These are phyloP conservation scores for Globisporangium camurandrum DNA, from an alignment of 352 stramenopile genomes.

Conservation along the genomic window DNA sequence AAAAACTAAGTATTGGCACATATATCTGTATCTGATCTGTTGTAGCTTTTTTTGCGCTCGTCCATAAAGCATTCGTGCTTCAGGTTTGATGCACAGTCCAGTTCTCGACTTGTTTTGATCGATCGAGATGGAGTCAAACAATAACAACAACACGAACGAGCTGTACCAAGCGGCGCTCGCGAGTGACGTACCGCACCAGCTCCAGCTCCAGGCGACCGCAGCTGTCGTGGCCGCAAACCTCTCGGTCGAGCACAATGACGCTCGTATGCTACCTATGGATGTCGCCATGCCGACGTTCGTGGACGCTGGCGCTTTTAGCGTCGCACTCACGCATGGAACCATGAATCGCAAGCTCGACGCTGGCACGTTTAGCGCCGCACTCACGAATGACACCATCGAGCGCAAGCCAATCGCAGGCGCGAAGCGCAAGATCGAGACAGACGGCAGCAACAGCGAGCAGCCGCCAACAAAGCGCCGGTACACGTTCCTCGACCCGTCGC, in stretches of 20 bases:
- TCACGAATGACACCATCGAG: neutral
- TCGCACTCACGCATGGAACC: no score
- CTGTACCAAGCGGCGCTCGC: neutral
- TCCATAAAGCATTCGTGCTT: no score
- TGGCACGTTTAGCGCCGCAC: no score
- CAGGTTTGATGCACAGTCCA: no score
- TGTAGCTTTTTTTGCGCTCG: no score
- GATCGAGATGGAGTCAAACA: no score
- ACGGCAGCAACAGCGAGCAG: neutral
- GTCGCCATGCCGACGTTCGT: neutral
- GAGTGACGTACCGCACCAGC: neutral
- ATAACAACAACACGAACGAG: neutral
- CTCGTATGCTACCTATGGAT: neutral
- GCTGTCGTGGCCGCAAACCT: neutral
- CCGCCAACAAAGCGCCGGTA: slow-evolving; percentile 4
- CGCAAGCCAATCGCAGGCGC: neutral
- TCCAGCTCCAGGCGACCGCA: neutral
- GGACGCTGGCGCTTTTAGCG: neutral
- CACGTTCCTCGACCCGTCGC: slow-evolving; percentile 6
- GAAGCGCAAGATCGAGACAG: neutral
- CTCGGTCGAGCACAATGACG: neutral
- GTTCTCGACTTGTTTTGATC: no score
- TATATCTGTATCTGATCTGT: no score
- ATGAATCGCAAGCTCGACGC: neutral
- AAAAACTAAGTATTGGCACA: no score